A percentile compares a stretch with the other conserved stretches of the same genome.
Conservation (phyloP, 352 stramenopile genomes). For the Phytophthora vignae region DNA sequence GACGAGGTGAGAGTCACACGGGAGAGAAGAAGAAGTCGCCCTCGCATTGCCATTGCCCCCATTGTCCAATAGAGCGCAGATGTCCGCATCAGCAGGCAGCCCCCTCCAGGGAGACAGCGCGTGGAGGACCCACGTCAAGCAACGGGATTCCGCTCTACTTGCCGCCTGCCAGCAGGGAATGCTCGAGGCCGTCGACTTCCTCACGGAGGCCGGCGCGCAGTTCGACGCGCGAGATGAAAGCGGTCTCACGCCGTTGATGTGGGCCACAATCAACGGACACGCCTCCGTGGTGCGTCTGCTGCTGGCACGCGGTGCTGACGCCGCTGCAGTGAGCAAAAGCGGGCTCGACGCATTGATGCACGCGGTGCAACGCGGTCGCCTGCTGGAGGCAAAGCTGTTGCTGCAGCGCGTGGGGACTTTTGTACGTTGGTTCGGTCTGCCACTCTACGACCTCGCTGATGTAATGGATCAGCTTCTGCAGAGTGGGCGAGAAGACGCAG, state of each 20-base stretch:
- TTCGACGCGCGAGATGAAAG: not conserved
- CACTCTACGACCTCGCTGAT: too few relatives aligned
- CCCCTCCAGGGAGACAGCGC: too few relatives aligned
- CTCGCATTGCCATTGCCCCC: too few relatives aligned
- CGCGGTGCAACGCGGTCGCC: not conserved
- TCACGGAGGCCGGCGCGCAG: not conserved
- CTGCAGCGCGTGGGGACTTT: too few relatives aligned
- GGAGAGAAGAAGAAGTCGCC: too few relatives aligned
- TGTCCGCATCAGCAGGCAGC: too few relatives aligned
- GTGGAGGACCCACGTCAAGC: not conserved
- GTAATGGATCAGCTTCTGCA: too few relatives aligned
- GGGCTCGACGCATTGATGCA: not conserved
- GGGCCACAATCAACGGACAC: not conserved
- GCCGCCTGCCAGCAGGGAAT: conserved; percentile 3
- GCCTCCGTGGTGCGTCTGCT: not conserved
- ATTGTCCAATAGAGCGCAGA: too few relatives aligned
- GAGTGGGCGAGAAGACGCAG: too few relatives aligned
- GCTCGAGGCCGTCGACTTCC: not conserved
- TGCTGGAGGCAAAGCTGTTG: not conserved
- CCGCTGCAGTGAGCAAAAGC: not conserved
- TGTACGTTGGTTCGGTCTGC: too few relatives aligned
- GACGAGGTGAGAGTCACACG: too few relatives aligned
- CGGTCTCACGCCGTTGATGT: not conserved
- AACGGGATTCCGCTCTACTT: conserved; percentile 6
- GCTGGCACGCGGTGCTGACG: not conserved